These are phyloP conservation scores for Jackrogersella multiformis DNA, from an alignment of 495 filamentous ascomycete genomes.

Conservation along the genomic window DNA sequence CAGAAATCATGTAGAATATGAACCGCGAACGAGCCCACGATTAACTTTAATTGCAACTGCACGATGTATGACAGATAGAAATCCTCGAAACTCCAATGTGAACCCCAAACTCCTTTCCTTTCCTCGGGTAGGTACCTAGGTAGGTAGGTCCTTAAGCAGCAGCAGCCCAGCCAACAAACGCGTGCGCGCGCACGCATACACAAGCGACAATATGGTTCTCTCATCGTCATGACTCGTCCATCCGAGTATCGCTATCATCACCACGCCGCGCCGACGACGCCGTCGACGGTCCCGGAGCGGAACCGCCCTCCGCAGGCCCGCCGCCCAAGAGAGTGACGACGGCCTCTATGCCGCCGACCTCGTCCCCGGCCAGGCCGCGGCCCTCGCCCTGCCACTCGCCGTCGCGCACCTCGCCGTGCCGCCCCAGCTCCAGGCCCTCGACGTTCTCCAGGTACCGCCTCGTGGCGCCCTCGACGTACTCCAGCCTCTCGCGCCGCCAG, in stretches of 20 bases:
- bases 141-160: slow-evolving; percentile 12
- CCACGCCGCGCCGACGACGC: slow-evolving; percentile 19
- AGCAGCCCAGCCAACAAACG: background rate
- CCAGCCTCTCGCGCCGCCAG: slow-evolving; percentile 67
- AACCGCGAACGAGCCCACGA: background rate
- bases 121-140: background rate
- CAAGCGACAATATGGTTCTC: background rate
- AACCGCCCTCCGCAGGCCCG: slow-evolving; percentile 1
- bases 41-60: background rate
- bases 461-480: slow-evolving; percentile 79
- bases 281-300: background rate
- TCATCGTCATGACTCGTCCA: slow-evolving; percentile 45
- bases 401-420: slow-evolving; percentile 65
- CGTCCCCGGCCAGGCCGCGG: slow-evolving; percentile 50
- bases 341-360: slow-evolving; percentile 64
- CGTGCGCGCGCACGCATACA: too few relatives aligned
- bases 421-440: slow-evolving; percentile 64
- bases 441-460: slow-evolving; percentile 64
- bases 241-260: too few relatives aligned
- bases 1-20: background rate
- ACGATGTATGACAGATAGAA: background rate
- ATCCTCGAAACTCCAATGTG: background rate
- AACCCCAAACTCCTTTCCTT: slow-evolving; percentile 28
- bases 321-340: slow-evolving; percentile 55
- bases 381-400: slow-evolving; percentile 64